Evolutionary conservation across 2,329 filamentous ascomycete species (phyloP).

Genomic region (Alternaria brassicicola): DNA sequence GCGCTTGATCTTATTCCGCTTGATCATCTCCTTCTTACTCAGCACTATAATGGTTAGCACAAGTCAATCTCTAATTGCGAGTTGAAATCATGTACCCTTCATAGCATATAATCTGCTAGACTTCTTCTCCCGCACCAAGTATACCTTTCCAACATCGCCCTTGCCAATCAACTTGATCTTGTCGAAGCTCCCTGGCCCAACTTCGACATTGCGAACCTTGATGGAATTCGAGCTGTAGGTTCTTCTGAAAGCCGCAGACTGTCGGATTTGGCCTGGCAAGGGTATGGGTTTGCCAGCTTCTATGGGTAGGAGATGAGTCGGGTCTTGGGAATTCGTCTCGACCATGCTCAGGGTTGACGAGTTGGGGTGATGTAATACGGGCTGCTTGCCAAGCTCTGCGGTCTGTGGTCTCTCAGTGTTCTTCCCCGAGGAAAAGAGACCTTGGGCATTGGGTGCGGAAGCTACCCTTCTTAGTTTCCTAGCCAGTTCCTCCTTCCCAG

Average conservation of each 20-base stretch:
- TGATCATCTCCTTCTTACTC: slow-evolving; percentile 99
- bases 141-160: slow-evolving; percentile 98
- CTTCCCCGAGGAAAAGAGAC: slow-evolving; percentile 69
- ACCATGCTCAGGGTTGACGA: slow-evolving; percentile 62
- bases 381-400: slow-evolving; percentile 84
- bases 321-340: slow-evolving; percentile 49
- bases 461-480: slow-evolving; percentile 91
- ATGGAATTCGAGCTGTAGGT: slow-evolving; percentile 99
- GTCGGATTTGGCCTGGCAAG: slow-evolving; percentile 68
- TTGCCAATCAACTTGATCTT: slow-evolving; percentile 99
- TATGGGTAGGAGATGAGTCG: slow-evolving; percentile 39
- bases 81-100: slow-evolving; percentile 72
- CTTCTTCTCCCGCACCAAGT: slow-evolving; percentile 97
- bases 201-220: slow-evolving; percentile 96
- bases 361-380: slow-evolving; percentile 65
- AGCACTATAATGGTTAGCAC: slow-evolving; percentile 67
- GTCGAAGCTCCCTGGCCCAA: slow-evolving; percentile 93
- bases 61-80: neutral
- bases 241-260: slow-evolving; percentile 78
- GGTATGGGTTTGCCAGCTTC: slow-evolving; percentile 62
- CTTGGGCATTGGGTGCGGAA: slow-evolving; percentile 95
- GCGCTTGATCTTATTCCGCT: slow-evolving; percentile 99
- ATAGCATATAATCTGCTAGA: slow-evolving; percentile 93
- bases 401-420: slow-evolving; percentile 73
- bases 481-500: slow-evolving; percentile 91